phyloP scores from a whole-genome alignment of 1,139 yeast species.

The Magnusiomyces tetraspermus region DNA sequence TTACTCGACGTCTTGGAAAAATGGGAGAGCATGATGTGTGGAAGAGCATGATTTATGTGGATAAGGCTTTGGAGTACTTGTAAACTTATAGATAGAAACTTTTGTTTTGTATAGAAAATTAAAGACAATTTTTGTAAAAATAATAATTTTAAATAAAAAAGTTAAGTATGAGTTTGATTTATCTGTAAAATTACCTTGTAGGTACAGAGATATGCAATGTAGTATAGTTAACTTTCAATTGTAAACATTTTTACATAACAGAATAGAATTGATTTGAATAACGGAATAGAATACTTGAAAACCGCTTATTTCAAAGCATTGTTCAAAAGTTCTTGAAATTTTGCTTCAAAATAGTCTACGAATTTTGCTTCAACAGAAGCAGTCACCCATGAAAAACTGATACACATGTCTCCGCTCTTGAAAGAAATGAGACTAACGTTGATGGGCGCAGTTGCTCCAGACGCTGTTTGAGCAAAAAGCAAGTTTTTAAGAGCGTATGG shows the following conservation, averaged over 20 bases:
- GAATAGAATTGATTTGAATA: background rate
- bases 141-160: too few species aligned
- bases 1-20: conserved; percentile 30
- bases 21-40: conserved; percentile 26
- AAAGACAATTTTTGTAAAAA: too few species aligned
- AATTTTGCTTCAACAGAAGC: background rate
- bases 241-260: too few species aligned
- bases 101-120: too few species aligned
- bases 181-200: too few species aligned
- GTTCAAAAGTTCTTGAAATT: background rate
- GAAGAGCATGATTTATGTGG: conserved; percentile 19
- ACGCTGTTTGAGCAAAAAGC: conserved; percentile 4
- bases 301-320: background rate
- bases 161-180: too few species aligned
- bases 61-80: conserved; percentile 18
- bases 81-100: too few species aligned
- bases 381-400: conserved; percentile 1
- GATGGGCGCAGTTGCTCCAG: conserved; percentile 1
- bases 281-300: too few species aligned
- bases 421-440: conserved; percentile 6
- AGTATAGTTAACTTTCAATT: too few species aligned
- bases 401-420: conserved; percentile 3
- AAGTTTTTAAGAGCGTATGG: background rate
- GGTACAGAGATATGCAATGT: too few species aligned
- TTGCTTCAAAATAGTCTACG: background rate